Percentiles rank a stretch among this genome's conserved stretches.
Evolutionary conservation across 2,329 filamentous ascomycete genomes (phyloP).

Genomic region (Colletotrichum gigasporum): DNA sequence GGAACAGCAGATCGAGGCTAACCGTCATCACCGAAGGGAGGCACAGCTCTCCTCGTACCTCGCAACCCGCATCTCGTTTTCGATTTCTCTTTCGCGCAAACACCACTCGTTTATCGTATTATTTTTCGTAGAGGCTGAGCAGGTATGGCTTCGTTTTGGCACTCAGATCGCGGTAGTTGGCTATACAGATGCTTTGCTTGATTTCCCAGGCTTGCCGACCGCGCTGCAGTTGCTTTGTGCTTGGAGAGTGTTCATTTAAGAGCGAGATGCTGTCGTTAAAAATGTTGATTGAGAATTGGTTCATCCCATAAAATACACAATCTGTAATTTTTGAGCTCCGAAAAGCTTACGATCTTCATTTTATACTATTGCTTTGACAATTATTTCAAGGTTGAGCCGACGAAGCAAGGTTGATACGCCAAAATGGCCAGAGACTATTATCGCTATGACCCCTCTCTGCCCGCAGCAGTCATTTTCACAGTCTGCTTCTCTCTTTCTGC

Average conservation of each 20-base stretch:
- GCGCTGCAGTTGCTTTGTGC: no score
- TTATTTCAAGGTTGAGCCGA: no score
- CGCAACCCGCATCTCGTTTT: background rate
- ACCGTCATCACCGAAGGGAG: no score
- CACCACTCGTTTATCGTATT: background rate
- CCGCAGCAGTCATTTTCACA: slow-evolving; percentile 52
- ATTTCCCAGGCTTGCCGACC: no score
- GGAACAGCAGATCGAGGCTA: background rate
- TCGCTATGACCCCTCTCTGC: slow-evolving; percentile 56
- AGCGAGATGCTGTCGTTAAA: no score
- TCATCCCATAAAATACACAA: background rate
- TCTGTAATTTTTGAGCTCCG: background rate
- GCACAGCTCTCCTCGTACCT: no score
- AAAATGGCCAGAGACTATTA: slow-evolving; percentile 43
- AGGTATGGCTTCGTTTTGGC: background rate
- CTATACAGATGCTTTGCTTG: background rate
- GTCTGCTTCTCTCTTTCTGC: slow-evolving; percentile 51
- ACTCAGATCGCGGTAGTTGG: background rate
- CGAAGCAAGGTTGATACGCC: background rate
- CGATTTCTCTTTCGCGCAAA: background rate
- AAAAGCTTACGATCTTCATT: background rate
- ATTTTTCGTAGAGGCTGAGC: background rate
- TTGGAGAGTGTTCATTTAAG: no score
- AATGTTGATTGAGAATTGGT: no score
- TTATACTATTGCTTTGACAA: no score